These are phyloP conservation scores for Allomyces javanicus DNA, from an alignment of 192 early-diverging fungal genomes.

Conservation along the genomic window DNA sequence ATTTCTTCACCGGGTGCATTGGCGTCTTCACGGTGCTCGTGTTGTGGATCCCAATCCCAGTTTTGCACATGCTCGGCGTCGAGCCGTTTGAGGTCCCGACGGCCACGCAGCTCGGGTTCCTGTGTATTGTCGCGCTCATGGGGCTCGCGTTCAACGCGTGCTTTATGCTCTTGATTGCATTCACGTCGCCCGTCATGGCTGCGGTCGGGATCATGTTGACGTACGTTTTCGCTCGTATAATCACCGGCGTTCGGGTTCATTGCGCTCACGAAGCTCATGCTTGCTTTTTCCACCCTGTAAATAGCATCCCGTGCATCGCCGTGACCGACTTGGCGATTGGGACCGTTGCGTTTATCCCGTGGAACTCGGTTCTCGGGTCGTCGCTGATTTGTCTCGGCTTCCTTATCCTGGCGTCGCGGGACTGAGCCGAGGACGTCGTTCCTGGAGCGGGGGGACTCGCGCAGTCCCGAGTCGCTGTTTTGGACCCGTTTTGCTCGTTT, in stretches of 20 bases:
- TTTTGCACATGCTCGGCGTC: constrained; percentile 33
- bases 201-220: constrained; percentile 65
- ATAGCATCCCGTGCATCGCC: constrained; percentile 42
- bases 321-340: constrained; percentile 25
- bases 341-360: neutral
- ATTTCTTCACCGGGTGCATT: constrained; percentile 46
- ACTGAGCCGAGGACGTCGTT: too few species aligned
- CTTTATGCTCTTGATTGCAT: constrained; percentile 55
- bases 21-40: constrained; percentile 43
- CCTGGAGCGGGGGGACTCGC: too few species aligned
- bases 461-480: too few species aligned
- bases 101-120: constrained; percentile 20
- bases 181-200: constrained; percentile 50
- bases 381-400: constrained; percentile 1
- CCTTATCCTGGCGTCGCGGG: neutral
- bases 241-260: neutral
- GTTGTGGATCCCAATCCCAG: constrained; percentile 52
- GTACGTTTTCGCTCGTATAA: neutral
- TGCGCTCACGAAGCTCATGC: neutral
- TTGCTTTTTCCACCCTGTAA: neutral
- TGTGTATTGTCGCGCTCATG: constrained; percentile 42
- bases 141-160: constrained; percentile 58
- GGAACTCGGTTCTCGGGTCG: neutral
- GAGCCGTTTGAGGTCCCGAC: constrained; percentile 51
- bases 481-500: too few species aligned